Conservation (phyloP, 2,329 filamentous ascomycete species). For the Triangularia setosa region DNA sequence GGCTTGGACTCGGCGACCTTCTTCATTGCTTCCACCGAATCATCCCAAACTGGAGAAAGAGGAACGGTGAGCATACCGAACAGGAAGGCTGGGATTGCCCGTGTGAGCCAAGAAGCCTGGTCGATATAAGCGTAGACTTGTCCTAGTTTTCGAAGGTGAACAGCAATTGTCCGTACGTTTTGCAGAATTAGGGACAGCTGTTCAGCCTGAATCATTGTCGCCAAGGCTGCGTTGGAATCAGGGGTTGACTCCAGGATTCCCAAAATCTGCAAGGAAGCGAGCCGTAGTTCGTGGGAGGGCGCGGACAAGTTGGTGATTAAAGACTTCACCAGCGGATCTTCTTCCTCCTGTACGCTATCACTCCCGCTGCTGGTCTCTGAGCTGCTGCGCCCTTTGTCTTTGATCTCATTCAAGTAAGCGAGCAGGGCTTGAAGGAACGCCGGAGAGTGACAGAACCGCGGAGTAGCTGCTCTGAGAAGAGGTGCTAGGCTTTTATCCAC, state of each 20-base stretch:
- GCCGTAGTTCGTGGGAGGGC: constrained; percentile 69
- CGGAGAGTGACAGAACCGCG: constrained; percentile 60
- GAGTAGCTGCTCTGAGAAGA: constrained; percentile 61
- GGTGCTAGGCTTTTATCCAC: constrained; percentile 61
- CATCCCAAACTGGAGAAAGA: constrained; percentile 82
- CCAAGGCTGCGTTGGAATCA: constrained; percentile 49
- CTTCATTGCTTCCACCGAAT: constrained; percentile 71
- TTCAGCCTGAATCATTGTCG: constrained; percentile 73
- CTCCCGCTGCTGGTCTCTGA: constrained; percentile 30
- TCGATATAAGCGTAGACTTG: constrained; percentile 57
- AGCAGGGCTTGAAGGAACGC: constrained; percentile 64
- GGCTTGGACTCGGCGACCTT: constrained; percentile 65
- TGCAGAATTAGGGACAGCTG: constrained; percentile 73
- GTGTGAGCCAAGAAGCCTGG: constrained; percentile 61
- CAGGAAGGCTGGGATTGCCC: constrained; percentile 74
- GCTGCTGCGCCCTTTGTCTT: constrained; percentile 23
- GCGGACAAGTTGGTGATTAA: constrained; percentile 71
- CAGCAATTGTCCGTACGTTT: constrained; percentile 71
- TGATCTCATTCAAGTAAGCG: constrained; percentile 46
- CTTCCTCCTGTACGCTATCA: constrained; percentile 48
- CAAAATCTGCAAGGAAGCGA: constrained; percentile 70
- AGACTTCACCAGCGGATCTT: constrained; percentile 58
- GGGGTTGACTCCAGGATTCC: constrained; percentile 52
- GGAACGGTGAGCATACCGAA: constrained; percentile 88
- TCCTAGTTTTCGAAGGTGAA: constrained; percentile 78